Percentiles rank a stretch among this genome's conserved stretches.
phyloP scores from a whole-genome alignment of 179 eudicot species.

The Drosera spatulata region DNA sequence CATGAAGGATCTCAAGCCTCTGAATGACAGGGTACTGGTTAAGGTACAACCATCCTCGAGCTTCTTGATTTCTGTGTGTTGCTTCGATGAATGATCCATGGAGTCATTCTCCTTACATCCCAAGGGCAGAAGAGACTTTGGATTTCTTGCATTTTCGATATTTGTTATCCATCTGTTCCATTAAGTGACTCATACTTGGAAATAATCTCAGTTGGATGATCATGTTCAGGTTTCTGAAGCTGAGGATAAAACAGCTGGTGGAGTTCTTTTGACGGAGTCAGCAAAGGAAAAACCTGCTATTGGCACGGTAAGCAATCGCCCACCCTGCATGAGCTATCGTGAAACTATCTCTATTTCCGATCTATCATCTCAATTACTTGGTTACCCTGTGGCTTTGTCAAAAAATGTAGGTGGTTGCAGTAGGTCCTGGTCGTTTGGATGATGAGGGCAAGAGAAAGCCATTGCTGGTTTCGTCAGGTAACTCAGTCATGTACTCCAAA shows the following conservation, averaged over 20 bases:
- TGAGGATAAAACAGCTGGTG: slow-evolving; percentile 77
- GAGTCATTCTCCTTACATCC: background rate
- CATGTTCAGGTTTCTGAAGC: slow-evolving; percentile 78
- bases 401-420: slow-evolving; percentile 52
- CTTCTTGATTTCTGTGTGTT: background rate
- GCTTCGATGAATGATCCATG: background rate
- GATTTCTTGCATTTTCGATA: too few species aligned
- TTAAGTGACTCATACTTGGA: background rate
- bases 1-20: slow-evolving; percentile 82
- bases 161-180: background rate
- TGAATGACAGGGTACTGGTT: slow-evolving; percentile 68
- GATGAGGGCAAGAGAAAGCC: slow-evolving; percentile 70
- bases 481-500: slow-evolving; percentile 75
- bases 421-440: slow-evolving; percentile 68
- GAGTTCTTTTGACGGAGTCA: slow-evolving; percentile 64
- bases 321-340: too few species aligned
- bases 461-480: slow-evolving; percentile 50
- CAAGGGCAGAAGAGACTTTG: too few species aligned
- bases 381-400: too few species aligned
- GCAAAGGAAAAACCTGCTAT: slow-evolving; percentile 82
- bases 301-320: slow-evolving; percentile 52
- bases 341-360: too few species aligned
- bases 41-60: slow-evolving; percentile 37
- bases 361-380: too few species aligned
- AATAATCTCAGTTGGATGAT: too few species aligned